Conservation (phyloP, 495 filamentous ascomycete genomes). For the Bombardia bombarda region DNA sequence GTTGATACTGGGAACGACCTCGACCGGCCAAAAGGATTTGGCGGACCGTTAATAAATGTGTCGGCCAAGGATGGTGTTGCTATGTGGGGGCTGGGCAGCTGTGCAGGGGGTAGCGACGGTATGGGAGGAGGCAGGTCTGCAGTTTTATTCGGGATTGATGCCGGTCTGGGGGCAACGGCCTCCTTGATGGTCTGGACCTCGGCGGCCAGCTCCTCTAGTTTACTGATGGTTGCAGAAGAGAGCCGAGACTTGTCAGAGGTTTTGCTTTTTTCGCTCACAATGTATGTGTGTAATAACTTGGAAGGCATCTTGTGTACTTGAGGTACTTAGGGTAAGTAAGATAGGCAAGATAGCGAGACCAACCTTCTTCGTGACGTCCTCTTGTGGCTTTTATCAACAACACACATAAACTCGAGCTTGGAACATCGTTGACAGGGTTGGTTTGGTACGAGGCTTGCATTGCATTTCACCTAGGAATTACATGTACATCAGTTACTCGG, state of each 20-base stretch:
- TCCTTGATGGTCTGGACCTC: constrained; percentile 39
- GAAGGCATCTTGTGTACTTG: too few species aligned
- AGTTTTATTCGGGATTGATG: not conserved
- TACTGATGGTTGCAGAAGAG: constrained; percentile 12
- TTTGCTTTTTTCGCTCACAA: too few species aligned
- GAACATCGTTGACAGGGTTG: constrained; percentile 35
- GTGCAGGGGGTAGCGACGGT: constrained; percentile 3
- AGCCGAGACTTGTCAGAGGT: too few species aligned
- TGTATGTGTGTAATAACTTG: too few species aligned
- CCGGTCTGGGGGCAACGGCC: constrained; percentile 22
- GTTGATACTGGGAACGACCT: constrained; percentile 6
- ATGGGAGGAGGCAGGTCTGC: constrained; percentile 8
- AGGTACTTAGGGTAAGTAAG: not conserved
- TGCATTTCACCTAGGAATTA: constrained; percentile 40
- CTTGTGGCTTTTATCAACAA: constrained; percentile 40
- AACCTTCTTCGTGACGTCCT: constrained; percentile 34
- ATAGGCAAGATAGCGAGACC: constrained; percentile 2
- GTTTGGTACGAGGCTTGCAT: constrained; percentile 28
- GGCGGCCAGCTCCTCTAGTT: constrained; percentile 36
- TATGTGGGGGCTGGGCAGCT: constrained; percentile 6
- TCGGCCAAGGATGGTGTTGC: not conserved
- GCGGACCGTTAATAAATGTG: constrained; percentile 7
- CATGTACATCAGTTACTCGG: too few species aligned
- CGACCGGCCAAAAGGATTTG: constrained; percentile 9
- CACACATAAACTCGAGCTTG: constrained; percentile 35